Percentiles rank a stretch among this genome's conserved stretches.
Conservation (phyloP, 2,329 filamentous ascomycete genomes). For the Talaromyces albobiverticillius region DNA sequence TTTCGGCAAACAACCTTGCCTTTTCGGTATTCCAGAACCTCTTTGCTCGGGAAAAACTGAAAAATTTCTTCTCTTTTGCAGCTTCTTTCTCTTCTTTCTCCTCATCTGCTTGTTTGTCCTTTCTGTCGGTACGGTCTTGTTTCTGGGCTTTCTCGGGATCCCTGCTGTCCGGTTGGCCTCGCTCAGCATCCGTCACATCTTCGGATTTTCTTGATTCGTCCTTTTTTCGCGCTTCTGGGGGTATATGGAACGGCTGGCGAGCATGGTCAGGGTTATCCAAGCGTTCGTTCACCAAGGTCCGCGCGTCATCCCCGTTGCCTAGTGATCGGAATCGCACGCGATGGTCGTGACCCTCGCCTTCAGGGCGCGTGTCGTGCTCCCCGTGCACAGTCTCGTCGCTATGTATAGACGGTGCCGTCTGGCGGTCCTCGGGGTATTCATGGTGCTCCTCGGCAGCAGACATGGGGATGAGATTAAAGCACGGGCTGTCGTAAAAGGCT, state of each 20-base stretch:
- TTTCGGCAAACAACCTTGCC: slow-evolving; percentile 17
- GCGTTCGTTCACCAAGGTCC: slow-evolving; percentile 6
- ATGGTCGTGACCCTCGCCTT: background rate
- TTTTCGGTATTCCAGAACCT: slow-evolving; percentile 12
- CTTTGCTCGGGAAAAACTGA: slow-evolving; percentile 4
- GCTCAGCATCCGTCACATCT: slow-evolving; percentile 27
- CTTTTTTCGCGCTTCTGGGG: background rate
- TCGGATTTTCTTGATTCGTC: slow-evolving; percentile 20
- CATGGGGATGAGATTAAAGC: background rate
- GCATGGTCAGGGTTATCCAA: slow-evolving; percentile 11
- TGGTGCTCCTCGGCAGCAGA: slow-evolving; percentile 14
- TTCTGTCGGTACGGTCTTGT: slow-evolving; percentile 10
- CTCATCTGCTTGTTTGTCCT: slow-evolving; percentile 1
- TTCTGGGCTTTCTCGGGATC: background rate
- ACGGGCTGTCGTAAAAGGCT: background rate
- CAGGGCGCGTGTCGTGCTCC: background rate
- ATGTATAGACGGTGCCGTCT: slow-evolving; percentile 11
- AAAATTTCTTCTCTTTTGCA: slow-evolving; percentile 1
- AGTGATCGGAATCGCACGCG: slow-evolving; percentile 12
- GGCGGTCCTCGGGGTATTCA: slow-evolving; percentile 10
- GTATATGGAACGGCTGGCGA: slow-evolving; percentile 10
- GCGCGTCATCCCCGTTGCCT: slow-evolving; percentile 4
- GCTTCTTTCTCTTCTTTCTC: slow-evolving; percentile 3
- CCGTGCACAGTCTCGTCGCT: slow-evolving; percentile 15
- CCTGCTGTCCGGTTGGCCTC: background rate